Evolutionary conservation across 129 eudicot species (phyloP), one percentile per base, ranked within the genome.

Genomic region (Tagetes patula): DNA sequence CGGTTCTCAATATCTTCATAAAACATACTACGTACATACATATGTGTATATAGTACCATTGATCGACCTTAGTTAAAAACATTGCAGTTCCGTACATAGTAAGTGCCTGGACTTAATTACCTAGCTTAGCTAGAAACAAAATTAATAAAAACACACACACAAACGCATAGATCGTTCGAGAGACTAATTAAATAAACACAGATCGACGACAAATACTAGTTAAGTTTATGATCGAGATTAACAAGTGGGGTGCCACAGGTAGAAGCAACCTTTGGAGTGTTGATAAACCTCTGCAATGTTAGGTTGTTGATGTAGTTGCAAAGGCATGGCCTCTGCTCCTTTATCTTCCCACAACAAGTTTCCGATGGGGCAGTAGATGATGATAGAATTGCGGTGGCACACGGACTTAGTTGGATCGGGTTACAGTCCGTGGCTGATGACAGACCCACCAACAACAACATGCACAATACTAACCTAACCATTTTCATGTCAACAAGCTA

Each of bases 271-370:
- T 80, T 82, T 65, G 85, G 81, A 65, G 81, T 50, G 81, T 60
- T 74, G 73, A 80, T 53, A 47, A 71, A 76, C 76, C 65, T 73
- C 67, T 66, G 75, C 73, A 80, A 43, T 13, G 20, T 59, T 4
- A 81, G 85, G 77, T 82, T 74, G 68, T 76, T 82, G 75, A 76
- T 65, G 78, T 82, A 85, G 38, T 59, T 54, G 80, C 90, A 85
- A 58, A 79, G 72, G 67, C 90, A 85, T 43, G 81, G 79, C 63
- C 75, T 46, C 48, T 85, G 90, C 34, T 73, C 73, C 65, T 59
- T 80, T 67, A 85, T 42, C 77, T 66, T 80, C 49, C 61, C 64
- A 72, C 87, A 85, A 30, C 87, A 80, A 30, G 41, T 14, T 8
- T 75, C 38, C 0, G 90, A 53, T 33, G 87, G 89, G 3, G 77